phyloP scores from a whole-genome alignment of 1,284 basidiomycete species.

The Ganoderma lingzhi region DNA sequence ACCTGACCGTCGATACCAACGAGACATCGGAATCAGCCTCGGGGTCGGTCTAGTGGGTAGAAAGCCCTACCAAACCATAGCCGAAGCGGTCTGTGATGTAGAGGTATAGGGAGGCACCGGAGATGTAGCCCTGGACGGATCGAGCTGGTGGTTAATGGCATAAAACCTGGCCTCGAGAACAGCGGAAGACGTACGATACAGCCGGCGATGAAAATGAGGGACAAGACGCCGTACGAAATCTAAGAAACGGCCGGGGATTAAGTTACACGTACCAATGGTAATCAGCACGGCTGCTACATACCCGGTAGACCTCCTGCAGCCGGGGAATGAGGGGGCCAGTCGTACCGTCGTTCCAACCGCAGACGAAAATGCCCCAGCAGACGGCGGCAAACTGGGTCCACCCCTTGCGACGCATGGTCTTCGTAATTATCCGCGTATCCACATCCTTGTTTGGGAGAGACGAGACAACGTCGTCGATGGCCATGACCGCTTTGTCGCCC shows the following conservation, averaged over 20 bases:
- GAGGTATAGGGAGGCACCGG: conserved; percentile 56
- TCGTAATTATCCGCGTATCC: conserved; percentile 13
- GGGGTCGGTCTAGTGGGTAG: background rate
- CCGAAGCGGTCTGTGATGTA: conserved; percentile 59
- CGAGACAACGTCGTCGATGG: background rate
- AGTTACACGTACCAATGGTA: background rate
- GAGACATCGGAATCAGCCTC: too few relatives aligned
- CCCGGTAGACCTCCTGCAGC: conserved; percentile 60
- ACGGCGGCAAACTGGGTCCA: conserved; percentile 49
- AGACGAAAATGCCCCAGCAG: conserved; percentile 52
- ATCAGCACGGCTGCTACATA: conserved; percentile 33
- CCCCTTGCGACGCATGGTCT: conserved; percentile 27
- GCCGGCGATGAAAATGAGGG: conserved; percentile 63
- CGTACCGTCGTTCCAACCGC: conserved; percentile 70
- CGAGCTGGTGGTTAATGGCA: background rate
- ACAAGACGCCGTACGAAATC: conserved; percentile 56
- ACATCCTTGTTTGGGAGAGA: background rate
- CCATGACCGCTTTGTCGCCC: background rate
- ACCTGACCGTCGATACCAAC: conserved; percentile 28
- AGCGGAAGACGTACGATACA: conserved; percentile 49
- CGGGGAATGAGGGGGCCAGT: conserved; percentile 66
- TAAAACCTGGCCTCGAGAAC: background rate
- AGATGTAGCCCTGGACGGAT: conserved; percentile 52
- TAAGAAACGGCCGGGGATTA: conserved; percentile 28
- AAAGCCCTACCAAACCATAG: conserved; percentile 57